Conservation (phyloP, 768 basidiomycete genomes). For the Tulasnella sp. region DNA sequence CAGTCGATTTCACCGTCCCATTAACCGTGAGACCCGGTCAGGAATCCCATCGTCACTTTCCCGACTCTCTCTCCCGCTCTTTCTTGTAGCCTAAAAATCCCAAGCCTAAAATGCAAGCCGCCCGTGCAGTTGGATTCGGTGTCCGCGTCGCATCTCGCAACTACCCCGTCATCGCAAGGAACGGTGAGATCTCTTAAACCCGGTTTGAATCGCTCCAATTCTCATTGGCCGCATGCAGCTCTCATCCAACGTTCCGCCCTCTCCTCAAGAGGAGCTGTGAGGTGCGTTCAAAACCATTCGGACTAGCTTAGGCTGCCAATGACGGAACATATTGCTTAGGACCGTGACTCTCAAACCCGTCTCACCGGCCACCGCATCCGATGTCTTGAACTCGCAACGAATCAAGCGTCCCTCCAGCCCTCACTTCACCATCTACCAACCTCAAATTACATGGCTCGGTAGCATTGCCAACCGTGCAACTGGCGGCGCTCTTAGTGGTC, state of each 20-base stretch:
- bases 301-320: background rate
- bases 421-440: slow-evolving; percentile 95
- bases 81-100: slow-evolving; percentile 14
- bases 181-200: background rate
- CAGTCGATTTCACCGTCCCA: background rate
- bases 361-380: slow-evolving; percentile 52
- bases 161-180: background rate
- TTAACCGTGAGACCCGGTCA: slow-evolving; percentile 14
- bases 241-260: slow-evolving; percentile 19
- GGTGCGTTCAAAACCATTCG: background rate
- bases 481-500: slow-evolving; percentile 70
- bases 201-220: slow-evolving; percentile 12
- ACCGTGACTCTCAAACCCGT: slow-evolving; percentile 46
- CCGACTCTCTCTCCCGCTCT: background rate
- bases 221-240: slow-evolving; percentile 2
- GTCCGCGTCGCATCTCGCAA: background rate
- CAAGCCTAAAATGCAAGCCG: slow-evolving; percentile 1
- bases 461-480: slow-evolving; percentile 88
- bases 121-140: slow-evolving; percentile 19
- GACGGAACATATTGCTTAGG: background rate
- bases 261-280: slow-evolving; percentile 8
- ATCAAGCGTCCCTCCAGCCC: slow-evolving; percentile 85
- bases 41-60: slow-evolving; percentile 2
- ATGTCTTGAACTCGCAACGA: slow-evolving; percentile 83
- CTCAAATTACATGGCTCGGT: slow-evolving; percentile 83